Conservation (phyloP, 257 asterid genomes). For the Scutellaria baicalensis region DNA sequence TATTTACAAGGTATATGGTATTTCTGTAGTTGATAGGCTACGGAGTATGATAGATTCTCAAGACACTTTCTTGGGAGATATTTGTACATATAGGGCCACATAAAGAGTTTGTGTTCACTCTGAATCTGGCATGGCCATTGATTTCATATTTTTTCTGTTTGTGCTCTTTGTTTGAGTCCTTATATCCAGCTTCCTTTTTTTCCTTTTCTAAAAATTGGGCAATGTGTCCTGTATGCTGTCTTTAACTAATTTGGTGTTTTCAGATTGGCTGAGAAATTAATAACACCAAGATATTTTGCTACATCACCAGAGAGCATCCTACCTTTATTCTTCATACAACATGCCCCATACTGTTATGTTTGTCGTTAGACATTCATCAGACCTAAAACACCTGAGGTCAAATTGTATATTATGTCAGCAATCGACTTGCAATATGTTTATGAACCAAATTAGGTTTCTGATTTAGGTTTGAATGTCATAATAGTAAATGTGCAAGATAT, state of each 20-base stretch:
- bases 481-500: not conserved
- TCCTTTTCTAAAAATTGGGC: not conserved
- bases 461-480: not conserved
- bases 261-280: slow-evolving; percentile 1
- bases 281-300: not conserved
- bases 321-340: not conserved
- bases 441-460: not conserved
- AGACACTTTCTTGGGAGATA: not conserved
- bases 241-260: not conserved
- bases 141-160: not conserved
- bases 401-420: not conserved
- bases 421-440: not conserved
- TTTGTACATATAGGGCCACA: slow-evolving; percentile 14
- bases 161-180: not conserved
- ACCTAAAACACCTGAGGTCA: not conserved
- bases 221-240: not conserved
- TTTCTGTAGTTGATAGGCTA: slow-evolving; percentile 16
- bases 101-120: not conserved
- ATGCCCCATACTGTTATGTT: not conserved
- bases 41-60: slow-evolving; percentile 9
- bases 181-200: not conserved
- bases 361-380: not conserved
- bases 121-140: not conserved
- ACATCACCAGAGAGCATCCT: not conserved
- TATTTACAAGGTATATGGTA: slow-evolving; percentile 4